A percentile compares a stretch with the other conserved stretches of the same genome.
Conservation (phyloP, 2,329 filamentous ascomycete genomes). For the Alternaria tenuissima region DNA sequence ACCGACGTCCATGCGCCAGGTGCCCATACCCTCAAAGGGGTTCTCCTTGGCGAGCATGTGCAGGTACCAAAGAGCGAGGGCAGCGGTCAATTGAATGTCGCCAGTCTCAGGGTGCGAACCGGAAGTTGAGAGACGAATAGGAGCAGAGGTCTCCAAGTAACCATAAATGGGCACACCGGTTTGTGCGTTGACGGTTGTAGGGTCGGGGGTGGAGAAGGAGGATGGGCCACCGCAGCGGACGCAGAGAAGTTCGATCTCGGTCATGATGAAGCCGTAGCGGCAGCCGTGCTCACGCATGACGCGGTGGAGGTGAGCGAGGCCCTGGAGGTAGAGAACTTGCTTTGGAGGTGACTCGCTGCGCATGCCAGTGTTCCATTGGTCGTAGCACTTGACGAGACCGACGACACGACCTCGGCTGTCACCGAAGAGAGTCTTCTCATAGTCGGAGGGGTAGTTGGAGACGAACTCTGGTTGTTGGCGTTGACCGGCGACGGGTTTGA, state of each 20-base stretch:
- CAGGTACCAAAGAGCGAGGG: constrained; percentile 78
- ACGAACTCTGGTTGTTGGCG: constrained; percentile 71
- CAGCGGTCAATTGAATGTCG: constrained; percentile 69
- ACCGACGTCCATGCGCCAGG: constrained; percentile 76
- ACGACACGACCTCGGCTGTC: constrained; percentile 69
- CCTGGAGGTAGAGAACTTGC: constrained; percentile 86
- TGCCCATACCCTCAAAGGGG: constrained; percentile 65
- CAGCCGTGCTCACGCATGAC: constrained; percentile 93
- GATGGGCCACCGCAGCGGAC: constrained; percentile 75
- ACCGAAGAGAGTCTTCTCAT: constrained; percentile 58
- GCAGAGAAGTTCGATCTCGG: constrained; percentile 91
- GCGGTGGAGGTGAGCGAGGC: constrained; percentile 84
- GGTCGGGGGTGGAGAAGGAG: constrained; percentile 37
- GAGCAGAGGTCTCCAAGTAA: constrained; percentile 76
- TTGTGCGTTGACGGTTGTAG: constrained; percentile 53
- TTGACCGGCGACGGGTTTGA: constrained; percentile 49
- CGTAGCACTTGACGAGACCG: constrained; percentile 88
- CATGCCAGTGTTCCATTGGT: constrained; percentile 96
- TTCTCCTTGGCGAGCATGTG: constrained; percentile 75
- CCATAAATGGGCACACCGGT: constrained; percentile 79
- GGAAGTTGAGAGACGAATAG: constrained; percentile 62
- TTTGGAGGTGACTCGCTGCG: constrained; percentile 83
- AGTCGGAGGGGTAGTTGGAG: constrained; percentile 66
- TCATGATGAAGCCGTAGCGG: constrained; percentile 95
- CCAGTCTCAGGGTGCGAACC: constrained; percentile 45